These are phyloP conservation scores for Wickerhamiella bombiphila DNA, from an alignment of 805 yeast genomes.

Conservation along the genomic window DNA sequence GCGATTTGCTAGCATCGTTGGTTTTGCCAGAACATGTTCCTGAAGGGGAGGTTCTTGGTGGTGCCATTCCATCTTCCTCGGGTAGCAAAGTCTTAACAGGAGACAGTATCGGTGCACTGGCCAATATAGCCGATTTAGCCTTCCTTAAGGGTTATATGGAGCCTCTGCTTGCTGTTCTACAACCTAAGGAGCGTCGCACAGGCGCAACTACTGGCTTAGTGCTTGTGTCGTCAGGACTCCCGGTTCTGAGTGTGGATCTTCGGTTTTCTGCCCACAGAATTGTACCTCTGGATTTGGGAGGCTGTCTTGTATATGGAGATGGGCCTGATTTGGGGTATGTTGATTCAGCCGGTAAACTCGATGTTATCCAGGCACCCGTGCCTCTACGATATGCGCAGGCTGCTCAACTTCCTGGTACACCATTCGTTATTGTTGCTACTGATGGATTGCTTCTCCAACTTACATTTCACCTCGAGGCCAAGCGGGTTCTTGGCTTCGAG, in stretches of 20 bases:
- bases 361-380: background rate
- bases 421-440: conserved; percentile 1
- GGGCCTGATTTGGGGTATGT: background rate
- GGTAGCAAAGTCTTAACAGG: conserved; percentile 19
- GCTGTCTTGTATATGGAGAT: background rate
- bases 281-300: background rate
- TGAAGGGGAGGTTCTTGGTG: background rate
- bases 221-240: no score
- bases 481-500: no score
- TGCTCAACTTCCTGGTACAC: conserved; percentile 2
- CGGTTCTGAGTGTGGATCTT: no score
- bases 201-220: no score
- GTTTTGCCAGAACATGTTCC: background rate
- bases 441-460: background rate
- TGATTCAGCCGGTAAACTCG: background rate
- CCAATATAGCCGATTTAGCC: conserved; percentile 52
- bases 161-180: conserved; percentile 64
- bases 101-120: conserved; percentile 4
- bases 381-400: conserved; percentile 2
- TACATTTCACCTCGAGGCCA: background rate
- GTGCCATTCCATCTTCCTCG: background rate
- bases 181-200: conserved; percentile 36
- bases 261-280: no score
- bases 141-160: conserved; percentile 63
- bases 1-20: conserved; percentile 52